phyloP scores from a whole-genome alignment of 768 basidiomycete genomes.

The Phaeolepiota aurea region DNA sequence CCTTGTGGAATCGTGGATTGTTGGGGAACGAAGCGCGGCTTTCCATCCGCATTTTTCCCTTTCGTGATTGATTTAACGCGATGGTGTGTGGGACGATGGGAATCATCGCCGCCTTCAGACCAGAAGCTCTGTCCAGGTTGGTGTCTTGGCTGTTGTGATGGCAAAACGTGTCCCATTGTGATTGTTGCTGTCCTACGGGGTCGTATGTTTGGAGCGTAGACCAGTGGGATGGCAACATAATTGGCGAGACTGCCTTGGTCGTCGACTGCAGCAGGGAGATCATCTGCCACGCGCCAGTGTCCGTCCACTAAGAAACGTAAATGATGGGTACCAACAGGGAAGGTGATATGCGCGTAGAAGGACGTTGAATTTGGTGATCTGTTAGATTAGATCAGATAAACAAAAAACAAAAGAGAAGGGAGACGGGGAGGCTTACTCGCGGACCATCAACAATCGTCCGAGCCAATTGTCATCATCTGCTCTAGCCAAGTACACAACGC shows the following conservation, averaged over 20 bases:
- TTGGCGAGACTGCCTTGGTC: conserved; percentile 93
- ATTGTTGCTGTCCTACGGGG: conserved; percentile 10
- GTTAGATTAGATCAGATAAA: conserved; percentile 4
- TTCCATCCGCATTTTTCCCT: background rate
- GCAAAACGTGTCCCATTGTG: conserved; percentile 13
- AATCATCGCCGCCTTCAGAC: conserved; percentile 26
- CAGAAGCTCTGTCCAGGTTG: conserved; percentile 34
- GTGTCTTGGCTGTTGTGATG: conserved; percentile 15
- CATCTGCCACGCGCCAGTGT: conserved; percentile 69
- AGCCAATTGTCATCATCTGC: conserved; percentile 76
- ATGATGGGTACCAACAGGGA: conserved; percentile 88
- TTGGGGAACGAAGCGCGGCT: conserved; percentile 4
- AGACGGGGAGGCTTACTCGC: conserved; percentile 40
- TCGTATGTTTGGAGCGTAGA: background rate
- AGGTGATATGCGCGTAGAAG: conserved; percentile 30
- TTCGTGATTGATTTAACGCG: background rate
- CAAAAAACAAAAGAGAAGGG: conserved; percentile 5
- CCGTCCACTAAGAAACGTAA: conserved; percentile 94
- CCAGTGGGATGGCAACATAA: conserved; percentile 66
- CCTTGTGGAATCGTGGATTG: background rate
- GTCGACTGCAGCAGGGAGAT: conserved; percentile 79
- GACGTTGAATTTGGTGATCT: conserved; percentile 22
- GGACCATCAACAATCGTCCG: conserved; percentile 55
- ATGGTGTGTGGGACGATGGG: conserved; percentile 9
- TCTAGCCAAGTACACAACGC: conserved; percentile 56